These are phyloP conservation scores for Eimeria necatrix DNA, from an alignment of 169 alveolate species.

Conservation along the genomic window DNA sequence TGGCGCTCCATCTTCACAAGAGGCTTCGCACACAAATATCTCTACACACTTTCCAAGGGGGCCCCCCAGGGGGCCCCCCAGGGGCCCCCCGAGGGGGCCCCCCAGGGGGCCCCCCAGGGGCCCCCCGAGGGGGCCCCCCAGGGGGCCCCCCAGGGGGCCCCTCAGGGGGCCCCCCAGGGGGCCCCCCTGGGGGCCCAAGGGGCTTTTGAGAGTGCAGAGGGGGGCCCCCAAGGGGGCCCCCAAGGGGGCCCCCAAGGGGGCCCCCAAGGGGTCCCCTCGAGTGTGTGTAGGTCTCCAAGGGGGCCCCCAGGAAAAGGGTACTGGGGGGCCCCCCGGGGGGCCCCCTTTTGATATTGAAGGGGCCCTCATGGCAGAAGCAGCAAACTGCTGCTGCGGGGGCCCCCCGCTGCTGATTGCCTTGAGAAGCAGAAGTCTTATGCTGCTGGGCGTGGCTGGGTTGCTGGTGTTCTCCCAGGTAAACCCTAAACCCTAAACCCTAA, in stretches of 20 bases:
- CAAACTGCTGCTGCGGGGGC: not conserved
- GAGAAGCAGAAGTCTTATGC: not conserved
- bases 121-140: not conserved
- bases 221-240: not conserved
- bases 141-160: not conserved
- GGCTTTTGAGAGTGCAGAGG: not conserved
- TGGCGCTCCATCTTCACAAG: conserved; percentile 39
- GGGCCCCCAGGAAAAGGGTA: no score
- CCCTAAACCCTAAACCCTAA: no score
- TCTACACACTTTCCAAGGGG: not conserved
- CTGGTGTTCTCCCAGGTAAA: conserved; percentile 4
- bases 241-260: not conserved
- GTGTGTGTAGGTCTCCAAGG: no score
- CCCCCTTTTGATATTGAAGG: not conserved
- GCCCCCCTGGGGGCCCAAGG: not conserved
- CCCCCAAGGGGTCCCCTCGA: not conserved
- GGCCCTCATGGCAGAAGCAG: not conserved
- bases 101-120: no score
- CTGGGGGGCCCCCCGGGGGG: not conserved
- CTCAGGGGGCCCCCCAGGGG: no score
- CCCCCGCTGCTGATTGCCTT: conserved; percentile 2
- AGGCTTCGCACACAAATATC: not conserved
- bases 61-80: not conserved
- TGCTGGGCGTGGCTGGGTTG: not conserved
- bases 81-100: not conserved